Evolutionary conservation across 202 grass and related monocot species (phyloP), one percentile per base, ranked within the genome.

Genomic region (Digitaria exilis): DNA sequence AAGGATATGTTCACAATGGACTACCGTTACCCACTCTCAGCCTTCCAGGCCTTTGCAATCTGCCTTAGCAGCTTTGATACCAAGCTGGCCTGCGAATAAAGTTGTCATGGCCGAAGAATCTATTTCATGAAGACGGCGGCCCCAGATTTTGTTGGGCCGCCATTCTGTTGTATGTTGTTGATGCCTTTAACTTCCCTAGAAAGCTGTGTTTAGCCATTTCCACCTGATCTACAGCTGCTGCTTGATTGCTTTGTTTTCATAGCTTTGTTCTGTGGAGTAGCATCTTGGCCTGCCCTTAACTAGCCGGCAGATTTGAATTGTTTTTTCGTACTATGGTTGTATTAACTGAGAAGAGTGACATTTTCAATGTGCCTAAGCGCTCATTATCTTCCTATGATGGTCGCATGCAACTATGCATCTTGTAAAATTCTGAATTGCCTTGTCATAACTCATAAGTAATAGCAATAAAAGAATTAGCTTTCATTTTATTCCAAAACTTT

Each of bases 1-100:
- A 97, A 97, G 76, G 95, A 97, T 78, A 95, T 93, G 95, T 97
- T 97, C 84, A 95, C 95, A 63, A 97, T 97, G 95, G 95, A 97
- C 78, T 97, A 90, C 63, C 89, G 92, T 39, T 97, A 95, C 52
- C 95, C 95, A 1, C 87, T 97, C 2, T 95, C 95, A 6, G 95
- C 92, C 4, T 97, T 97, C 85, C 95, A 97, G 90, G 95, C 95
- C 64, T 97, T 97, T 9, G 88, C 95, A 6, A 93, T 97, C 71
- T 97, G 95, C 88, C 73, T 97, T 75, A 97, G 90, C 71, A 97
- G 95, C 84, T 95, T 97, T 14, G 95, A 95, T 86, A 98, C 95
- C 84, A 98, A 98, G 90, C 86, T 98, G 84, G 95, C 95, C 15
- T 98, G 95, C 81, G 95, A 98, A 93, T 98, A 87, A 82, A 83